A percentile compares a stretch with the other conserved stretches of the same genome.
phyloP scores from a whole-genome alignment of 2,329 filamentous ascomycete species.

The Penicillium crustosum region DNA sequence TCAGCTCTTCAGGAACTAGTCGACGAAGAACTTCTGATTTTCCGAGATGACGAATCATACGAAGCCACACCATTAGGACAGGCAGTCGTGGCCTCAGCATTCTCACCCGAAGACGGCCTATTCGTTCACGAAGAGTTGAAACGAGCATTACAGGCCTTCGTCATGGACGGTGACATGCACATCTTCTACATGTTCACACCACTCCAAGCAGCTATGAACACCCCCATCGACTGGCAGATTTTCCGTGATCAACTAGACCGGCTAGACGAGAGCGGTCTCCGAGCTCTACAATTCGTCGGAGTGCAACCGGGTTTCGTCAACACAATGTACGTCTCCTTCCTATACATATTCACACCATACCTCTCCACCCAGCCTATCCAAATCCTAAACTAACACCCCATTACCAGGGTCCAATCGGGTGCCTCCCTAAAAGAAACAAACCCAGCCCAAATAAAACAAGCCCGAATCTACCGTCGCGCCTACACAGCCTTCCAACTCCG shows the following conservation, averaged over 20 bases:
- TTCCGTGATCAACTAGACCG: conserved; percentile 70
- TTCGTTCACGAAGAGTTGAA: conserved; percentile 70
- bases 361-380: not conserved
- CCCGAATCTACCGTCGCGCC: conserved; percentile 68
- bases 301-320: conserved; percentile 67
- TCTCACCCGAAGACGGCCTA: conserved; percentile 72
- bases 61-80: conserved; percentile 65
- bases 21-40: conserved; percentile 55
- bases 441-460: conserved; percentile 58
- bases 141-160: conserved; percentile 68
- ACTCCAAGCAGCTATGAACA: conserved; percentile 52
- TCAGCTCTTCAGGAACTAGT: conserved; percentile 60
- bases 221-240: conserved; percentile 67
- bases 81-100: conserved; percentile 69
- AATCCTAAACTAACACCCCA: conserved; percentile 7
- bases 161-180: conserved; percentile 80
- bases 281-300: conserved; percentile 67
- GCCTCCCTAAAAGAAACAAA: conserved; percentile 61
- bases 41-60: conserved; percentile 54
- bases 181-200: conserved; percentile 76
- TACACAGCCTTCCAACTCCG: conserved; percentile 76
- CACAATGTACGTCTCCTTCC: conserved; percentile 52
- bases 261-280: conserved; percentile 69
- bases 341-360: not conserved
- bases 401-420: conserved; percentile 63